phyloP scores from a whole-genome alignment of 164 flowering plant genomes.

The Aristolochia californica region DNA sequence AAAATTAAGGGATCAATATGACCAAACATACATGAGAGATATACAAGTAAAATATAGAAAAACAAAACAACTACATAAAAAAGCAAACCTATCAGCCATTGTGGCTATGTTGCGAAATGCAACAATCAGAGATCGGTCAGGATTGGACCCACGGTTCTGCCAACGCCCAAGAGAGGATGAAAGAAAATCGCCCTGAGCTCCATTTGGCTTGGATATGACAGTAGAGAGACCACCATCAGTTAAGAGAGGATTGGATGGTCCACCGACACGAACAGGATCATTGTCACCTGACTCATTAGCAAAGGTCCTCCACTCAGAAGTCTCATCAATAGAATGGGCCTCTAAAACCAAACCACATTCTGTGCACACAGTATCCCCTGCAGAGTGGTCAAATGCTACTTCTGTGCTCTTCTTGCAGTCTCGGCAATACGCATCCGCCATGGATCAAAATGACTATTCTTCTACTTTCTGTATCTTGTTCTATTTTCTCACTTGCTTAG shows the following conservation, averaged over 20 bases:
- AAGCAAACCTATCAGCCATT: conserved; percentile 38
- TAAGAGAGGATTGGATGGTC: conserved; percentile 21
- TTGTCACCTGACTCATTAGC: conserved; percentile 23
- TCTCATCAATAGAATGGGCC: conserved; percentile 26
- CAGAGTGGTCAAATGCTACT: conserved; percentile 23
- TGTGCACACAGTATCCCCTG: conserved; percentile 25
- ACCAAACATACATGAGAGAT: background rate
- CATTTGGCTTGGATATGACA: conserved; percentile 31
- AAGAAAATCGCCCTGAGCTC: conserved; percentile 23
- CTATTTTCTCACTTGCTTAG: too few relatives aligned
- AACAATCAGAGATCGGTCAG: conserved; percentile 28
- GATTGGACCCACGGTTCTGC: conserved; percentile 37
- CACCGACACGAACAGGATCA: conserved; percentile 28
- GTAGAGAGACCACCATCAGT: conserved; percentile 30
- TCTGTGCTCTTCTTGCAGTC: conserved; percentile 23
- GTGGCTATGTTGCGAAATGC: conserved; percentile 33
- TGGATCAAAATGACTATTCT: background rate
- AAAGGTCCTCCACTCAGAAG: conserved; percentile 33
- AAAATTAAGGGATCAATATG: background rate
- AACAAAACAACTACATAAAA: background rate
- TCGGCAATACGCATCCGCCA: conserved; percentile 23
- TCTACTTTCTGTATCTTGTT: too few relatives aligned
- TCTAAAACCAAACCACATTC: conserved; percentile 28
- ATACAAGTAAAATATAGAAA: background rate
- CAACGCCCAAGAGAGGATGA: conserved; percentile 33